Conservation (phyloP, 2,329 filamentous ascomycete genomes). For the Penicillium sp. region DNA sequence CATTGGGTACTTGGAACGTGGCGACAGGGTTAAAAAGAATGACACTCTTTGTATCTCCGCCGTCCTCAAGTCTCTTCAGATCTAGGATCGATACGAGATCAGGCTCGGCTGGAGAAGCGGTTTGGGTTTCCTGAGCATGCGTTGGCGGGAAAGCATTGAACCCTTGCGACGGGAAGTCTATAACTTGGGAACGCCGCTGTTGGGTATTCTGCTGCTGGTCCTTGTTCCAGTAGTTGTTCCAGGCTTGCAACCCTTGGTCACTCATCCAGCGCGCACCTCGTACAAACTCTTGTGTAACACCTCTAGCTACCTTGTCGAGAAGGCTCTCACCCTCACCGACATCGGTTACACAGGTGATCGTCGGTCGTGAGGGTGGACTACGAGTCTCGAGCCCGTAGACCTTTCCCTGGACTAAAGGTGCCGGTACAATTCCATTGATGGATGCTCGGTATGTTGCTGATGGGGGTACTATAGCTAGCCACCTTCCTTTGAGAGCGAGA, state of each 20-base stretch:
- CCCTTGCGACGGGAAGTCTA: slow-evolving; percentile 37
- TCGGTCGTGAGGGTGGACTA: slow-evolving; percentile 48
- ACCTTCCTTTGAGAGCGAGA: slow-evolving; percentile 50
- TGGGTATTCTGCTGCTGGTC: slow-evolving; percentile 39
- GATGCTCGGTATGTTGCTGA: slow-evolving; percentile 44
- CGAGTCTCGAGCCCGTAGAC: slow-evolving; percentile 49
- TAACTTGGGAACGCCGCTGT: slow-evolving; percentile 36
- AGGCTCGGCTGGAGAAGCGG: slow-evolving; percentile 42
- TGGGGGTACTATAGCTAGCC: slow-evolving; percentile 53
- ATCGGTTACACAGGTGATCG: slow-evolving; percentile 51
- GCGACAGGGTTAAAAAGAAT: slow-evolving; percentile 42
- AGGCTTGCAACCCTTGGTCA: slow-evolving; percentile 54
- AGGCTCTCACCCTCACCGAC: slow-evolving; percentile 54
- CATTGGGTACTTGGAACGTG: slow-evolving; percentile 54
- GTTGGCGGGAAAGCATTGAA: slow-evolving; percentile 52
- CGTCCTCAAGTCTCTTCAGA: slow-evolving; percentile 49
- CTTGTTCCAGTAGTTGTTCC: slow-evolving; percentile 57
- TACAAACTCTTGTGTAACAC: slow-evolving; percentile 55
- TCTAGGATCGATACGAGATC: slow-evolving; percentile 54
- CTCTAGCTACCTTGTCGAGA: slow-evolving; percentile 53
- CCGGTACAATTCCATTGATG: slow-evolving; percentile 47
- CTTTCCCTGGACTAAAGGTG: slow-evolving; percentile 39
- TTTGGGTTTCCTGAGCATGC: slow-evolving; percentile 48
- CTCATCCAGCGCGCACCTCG: slow-evolving; percentile 56
- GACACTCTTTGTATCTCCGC: slow-evolving; percentile 39